phyloP scores from a whole-genome alignment of 2,329 filamentous ascomycete genomes.

The Arthrobotrys sinensis region DNA sequence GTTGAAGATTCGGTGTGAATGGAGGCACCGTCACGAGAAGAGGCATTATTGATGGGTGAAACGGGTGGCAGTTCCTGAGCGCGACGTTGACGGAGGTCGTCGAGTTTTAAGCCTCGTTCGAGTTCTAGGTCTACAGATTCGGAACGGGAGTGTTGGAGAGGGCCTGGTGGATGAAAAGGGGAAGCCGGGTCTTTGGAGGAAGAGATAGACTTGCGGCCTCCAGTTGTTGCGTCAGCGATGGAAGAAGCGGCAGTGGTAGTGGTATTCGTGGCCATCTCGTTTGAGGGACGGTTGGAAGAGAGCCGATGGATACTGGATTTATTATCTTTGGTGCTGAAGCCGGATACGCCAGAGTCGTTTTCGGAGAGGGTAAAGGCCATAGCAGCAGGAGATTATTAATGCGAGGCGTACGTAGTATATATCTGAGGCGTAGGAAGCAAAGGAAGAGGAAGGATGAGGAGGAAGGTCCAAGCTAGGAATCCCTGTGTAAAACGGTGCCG shows the following conservation, averaged over 20 bases:
- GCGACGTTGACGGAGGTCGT: constrained; percentile 61
- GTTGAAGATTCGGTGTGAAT: constrained; percentile 54
- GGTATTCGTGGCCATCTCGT: constrained; percentile 60
- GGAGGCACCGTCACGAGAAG: constrained; percentile 58
- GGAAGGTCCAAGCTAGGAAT: constrained; percentile 55
- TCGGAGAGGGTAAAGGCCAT: constrained; percentile 61
- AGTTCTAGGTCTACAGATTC: constrained; percentile 60
- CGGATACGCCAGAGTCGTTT: constrained; percentile 61
- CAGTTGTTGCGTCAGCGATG: constrained; percentile 51
- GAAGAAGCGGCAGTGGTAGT: constrained; percentile 59
- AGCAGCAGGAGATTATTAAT: constrained; percentile 50
- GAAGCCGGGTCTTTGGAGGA: constrained; percentile 42
- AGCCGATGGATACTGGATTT: constrained; percentile 59
- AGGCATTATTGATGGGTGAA: constrained; percentile 11
- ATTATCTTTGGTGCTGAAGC: constrained; percentile 59
- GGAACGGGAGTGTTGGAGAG: constrained; percentile 40
- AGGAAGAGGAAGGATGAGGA: constrained; percentile 1
- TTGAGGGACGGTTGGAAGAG: constrained; percentile 60
- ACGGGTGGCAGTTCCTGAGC: constrained; percentile 47
- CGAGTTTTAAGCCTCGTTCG: constrained; percentile 62
- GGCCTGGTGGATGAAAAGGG: constrained; percentile 20
- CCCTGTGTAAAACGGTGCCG: constrained; percentile 15
- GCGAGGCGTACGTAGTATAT: constrained; percentile 14
- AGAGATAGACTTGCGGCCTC: constrained; percentile 48
- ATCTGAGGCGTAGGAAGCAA: constrained; percentile 13